Base-by-base conservation (phyloP, 192 early-diverging fungal genomes). In the Backusella morwellensis region DNA sequence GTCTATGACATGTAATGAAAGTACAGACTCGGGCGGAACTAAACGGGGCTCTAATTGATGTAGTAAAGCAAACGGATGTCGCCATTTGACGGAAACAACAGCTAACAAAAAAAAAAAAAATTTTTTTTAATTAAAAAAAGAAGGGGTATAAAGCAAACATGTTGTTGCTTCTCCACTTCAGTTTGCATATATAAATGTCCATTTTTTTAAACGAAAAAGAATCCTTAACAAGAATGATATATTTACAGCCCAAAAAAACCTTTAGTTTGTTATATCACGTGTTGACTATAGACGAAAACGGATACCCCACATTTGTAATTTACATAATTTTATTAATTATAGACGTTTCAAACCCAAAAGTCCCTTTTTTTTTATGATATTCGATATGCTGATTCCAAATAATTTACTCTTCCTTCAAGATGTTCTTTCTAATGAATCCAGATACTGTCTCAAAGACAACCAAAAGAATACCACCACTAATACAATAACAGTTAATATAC, bases 391-490 rank as follows among this genome's bases (percentile, higher is more conserved):
- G n/a, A 63, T 63, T 63, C 26, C 56, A 63, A 63, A 14, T 29
- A 63, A 63, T 72, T 44, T 72, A 72, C 35, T 81, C 72, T 44
- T 81, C 80, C 72, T 77, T 77, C 44, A 81, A 67, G 63, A 93
- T 84, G 82, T 95, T 82, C 78, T 91, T 93, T 77, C 93, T 88
- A 89, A 98, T 96, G 83, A 93, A 92, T 8, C 83, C 86, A 8
- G 93, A 94, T 44, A 98, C 93, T 35, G 91, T 86, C 67, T 97
- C 96, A 82, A 94, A 98, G 32, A 97, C 95, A 35, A 98, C 96
- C 26, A 97, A 86, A 56, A 98, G 83, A 79, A 93, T 91, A 86
- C 90, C 90, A 68, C 90, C 90, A 68, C 92, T 79, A 69, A 26
- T 50, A 74, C 6, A 40, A 29, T 29, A 69, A 36, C 35, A 69